Base-by-base conservation (phyloP, 805 yeast species). In the Danielia reshetovae region DNA sequence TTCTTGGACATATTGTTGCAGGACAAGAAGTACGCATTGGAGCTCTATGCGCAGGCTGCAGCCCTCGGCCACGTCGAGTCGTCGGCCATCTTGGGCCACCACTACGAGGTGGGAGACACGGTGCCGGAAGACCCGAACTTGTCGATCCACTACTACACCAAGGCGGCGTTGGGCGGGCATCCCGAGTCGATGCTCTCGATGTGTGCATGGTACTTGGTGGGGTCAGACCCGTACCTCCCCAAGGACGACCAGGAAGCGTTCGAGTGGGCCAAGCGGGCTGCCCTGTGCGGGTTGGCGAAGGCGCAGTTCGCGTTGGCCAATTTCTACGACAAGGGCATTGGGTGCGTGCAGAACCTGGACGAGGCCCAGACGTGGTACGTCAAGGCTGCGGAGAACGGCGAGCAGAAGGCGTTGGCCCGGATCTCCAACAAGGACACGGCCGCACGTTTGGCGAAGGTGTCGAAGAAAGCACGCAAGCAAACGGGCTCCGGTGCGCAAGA, bases 151-250 rank as follows among this genome's bases (percentile, higher is more conserved):
- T 90, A 89, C 56, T 90, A 86, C 57, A 88, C 95, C 0, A 79
- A 84, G 44, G 96, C 96, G 0, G 96, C 97, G 0, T 57, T 81
- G 19, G 81, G 81, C 4, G 96, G 96, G 5, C 95, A 93, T 57
- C 74, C 95, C 1, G 79, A 75, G 30, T 81, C 95, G 8, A 93
- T 90, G 95, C 68, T 90, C 51, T 89, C 95, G 2, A 69, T 90
- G 65, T 89, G 97, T 58, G 96, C 97, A 1, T 93, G 97, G 97
- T 93, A 90, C 56, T 68, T 90, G 59, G 82, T 87, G 18, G 98
- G 98, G 0, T 80, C 85, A 22, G 89, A 84, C 22, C 89, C 93
- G n/a, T 75, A 75, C 29, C 70, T 93, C 48, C 81, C 79, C 7
- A 75, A 75, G 43, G 90, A 89, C 57, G 84, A 81, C 35, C 74